Conservation (phyloP, 768 basidiomycete genomes). For the Hericium coralloides region DNA sequence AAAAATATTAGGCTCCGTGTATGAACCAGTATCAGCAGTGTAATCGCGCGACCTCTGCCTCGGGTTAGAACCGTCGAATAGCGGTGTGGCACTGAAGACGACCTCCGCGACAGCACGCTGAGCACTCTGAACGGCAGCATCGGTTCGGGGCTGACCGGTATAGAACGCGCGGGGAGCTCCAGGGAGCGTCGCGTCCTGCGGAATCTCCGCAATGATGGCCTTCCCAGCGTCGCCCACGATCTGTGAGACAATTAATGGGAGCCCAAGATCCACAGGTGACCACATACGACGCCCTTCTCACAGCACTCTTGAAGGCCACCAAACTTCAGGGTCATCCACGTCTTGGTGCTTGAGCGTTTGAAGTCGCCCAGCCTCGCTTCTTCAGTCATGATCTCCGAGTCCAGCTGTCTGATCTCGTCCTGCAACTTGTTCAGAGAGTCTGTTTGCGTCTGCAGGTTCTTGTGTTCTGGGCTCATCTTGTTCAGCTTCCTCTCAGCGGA, state of each 20-base stretch:
- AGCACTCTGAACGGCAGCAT: conserved; percentile 55
- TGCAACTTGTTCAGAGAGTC: conserved; percentile 61
- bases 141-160: conserved; percentile 53
- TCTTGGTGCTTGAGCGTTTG: conserved; percentile 61
- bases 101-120: conserved; percentile 46
- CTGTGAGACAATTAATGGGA: conserved; percentile 19
- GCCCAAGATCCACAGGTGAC: background rate
- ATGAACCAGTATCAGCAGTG: background rate
- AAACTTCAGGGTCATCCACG: conserved; percentile 79
- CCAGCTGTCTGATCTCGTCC: conserved; percentile 69
- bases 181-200: conserved; percentile 71
- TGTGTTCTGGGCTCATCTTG: conserved; percentile 88
- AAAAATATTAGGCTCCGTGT: background rate
- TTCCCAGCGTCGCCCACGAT: conserved; percentile 50
- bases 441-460: conserved; percentile 66
- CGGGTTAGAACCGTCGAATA: conserved; percentile 15
- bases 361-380: conserved; percentile 77
- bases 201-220: conserved; percentile 50
- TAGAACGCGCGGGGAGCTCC: conserved; percentile 72
- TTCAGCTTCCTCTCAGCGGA: conserved; percentile 79
- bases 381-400: conserved; percentile 75
- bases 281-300: conserved; percentile 59
- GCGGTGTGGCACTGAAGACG: conserved; percentile 30
- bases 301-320: conserved; percentile 78
- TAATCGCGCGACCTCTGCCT: background rate